Evolutionary conservation across 1,139 yeast genomes (phyloP).

Genomic region (Taphrina flavorubra): DNA sequence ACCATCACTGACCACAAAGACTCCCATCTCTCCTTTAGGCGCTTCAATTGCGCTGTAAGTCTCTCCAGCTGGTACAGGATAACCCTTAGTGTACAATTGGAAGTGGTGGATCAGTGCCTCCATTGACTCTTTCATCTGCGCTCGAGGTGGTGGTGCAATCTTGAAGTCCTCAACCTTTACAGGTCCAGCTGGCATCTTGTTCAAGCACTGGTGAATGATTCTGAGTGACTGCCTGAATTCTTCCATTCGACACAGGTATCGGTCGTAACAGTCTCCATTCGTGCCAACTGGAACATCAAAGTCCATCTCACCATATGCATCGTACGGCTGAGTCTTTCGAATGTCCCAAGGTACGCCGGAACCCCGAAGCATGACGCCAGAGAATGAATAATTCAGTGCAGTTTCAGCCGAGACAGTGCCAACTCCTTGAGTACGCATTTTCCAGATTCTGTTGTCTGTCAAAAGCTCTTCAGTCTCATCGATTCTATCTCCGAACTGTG

Average conservation of each 20-base stretch:
- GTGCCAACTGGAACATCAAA: constrained; percentile 85
- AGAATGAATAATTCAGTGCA: constrained; percentile 77
- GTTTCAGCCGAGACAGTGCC: constrained; percentile 86
- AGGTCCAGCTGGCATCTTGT: constrained; percentile 92
- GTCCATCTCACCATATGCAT: constrained; percentile 84
- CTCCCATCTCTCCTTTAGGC: constrained; percentile 96
- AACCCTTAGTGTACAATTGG: constrained; percentile 85
- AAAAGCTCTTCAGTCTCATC: constrained; percentile 89
- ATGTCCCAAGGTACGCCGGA: constrained; percentile 87
- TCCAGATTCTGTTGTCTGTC: constrained; percentile 93
- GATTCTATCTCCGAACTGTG: constrained; percentile 90
- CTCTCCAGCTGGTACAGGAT: constrained; percentile 88
- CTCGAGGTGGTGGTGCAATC: constrained; percentile 81
- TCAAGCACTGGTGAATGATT: constrained; percentile 86
- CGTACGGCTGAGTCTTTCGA: constrained; percentile 87
- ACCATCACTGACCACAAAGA: constrained; percentile 86
- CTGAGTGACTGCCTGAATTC: constrained; percentile 91
- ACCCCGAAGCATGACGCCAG: constrained; percentile 91
- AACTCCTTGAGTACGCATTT: constrained; percentile 79
- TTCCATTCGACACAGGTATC: constrained; percentile 85
- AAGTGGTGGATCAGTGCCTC: constrained; percentile 90
- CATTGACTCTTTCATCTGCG: constrained; percentile 88
- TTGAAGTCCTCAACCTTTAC: constrained; percentile 90
- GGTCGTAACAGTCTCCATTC: constrained; percentile 90
- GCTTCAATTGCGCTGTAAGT: constrained; percentile 92